These are phyloP conservation scores for Aspergillus ochraceoroseus DNA, from an alignment of 2,329 filamentous ascomycete species.

Conservation along the genomic window DNA sequence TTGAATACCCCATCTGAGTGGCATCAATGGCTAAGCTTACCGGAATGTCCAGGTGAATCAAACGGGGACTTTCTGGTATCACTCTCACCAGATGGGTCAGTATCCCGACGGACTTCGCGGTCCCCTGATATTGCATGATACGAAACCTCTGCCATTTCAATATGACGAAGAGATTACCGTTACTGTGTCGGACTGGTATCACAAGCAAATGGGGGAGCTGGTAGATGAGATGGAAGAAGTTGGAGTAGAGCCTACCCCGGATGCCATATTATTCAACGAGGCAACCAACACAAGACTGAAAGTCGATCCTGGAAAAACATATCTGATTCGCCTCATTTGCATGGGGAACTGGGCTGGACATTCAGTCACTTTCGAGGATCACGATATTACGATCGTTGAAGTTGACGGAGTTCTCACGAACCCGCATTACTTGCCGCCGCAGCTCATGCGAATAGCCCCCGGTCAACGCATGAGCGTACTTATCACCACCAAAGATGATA, in stretches of 20 bases:
- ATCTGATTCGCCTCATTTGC: conserved; percentile 67
- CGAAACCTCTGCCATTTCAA: conserved; percentile 52
- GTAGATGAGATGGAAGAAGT: conserved; percentile 44
- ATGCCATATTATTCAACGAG: conserved; percentile 68
- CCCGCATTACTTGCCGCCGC: conserved; percentile 45
- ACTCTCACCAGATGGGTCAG: conserved; percentile 62
- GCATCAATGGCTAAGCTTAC: no score
- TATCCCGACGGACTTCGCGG: conserved; percentile 67
- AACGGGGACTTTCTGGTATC: conserved; percentile 75
- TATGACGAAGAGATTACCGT: conserved; percentile 62
- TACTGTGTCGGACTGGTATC: conserved; percentile 68
- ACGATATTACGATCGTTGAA: conserved; percentile 39
- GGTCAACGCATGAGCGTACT: conserved; percentile 59
- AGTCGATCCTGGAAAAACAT: conserved; percentile 64
- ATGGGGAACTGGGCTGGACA: conserved; percentile 62
- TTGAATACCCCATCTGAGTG: no score
- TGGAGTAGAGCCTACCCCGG: conserved; percentile 61
- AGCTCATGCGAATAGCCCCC: conserved; percentile 61
- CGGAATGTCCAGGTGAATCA: conserved; percentile 54
- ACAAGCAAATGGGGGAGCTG: conserved; percentile 52
- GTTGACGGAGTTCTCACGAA: conserved; percentile 36
- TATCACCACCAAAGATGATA: conserved; percentile 58
- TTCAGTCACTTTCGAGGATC: conserved; percentile 46
- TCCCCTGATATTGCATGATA: conserved; percentile 61
- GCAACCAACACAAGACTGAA: conserved; percentile 56